Evolutionary conservation across 1,139 yeast species (phyloP), one percentile per base, ranked within the genome.

Genomic region (Debaryomycetaceae sp.): DNA sequence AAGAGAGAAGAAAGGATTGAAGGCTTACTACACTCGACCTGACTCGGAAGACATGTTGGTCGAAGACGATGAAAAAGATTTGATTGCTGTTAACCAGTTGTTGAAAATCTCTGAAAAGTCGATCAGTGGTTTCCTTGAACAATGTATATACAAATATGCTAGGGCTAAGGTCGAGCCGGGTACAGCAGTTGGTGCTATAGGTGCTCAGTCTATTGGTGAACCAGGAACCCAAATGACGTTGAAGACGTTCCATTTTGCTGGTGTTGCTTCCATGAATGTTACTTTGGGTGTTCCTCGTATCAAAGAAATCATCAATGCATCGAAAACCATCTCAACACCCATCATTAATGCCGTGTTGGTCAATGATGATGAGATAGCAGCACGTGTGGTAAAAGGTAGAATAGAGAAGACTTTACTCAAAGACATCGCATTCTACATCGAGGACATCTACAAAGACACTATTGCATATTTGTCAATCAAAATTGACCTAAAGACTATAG

Each of bases 211-310:
- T 29, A 92, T 92, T 70, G 98, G 98, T 68, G 98, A 92, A 59
- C 98, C 98, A 8, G 98, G 98, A 65, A 92, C 98, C 1, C 98
- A 92, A 66, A 92, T 92, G 98, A 92, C 98, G 7, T 76, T 92
- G 66, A 92, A 92, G 67, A 92, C 98, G 57, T 92, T 92, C 87
- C 98, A 92, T 73, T 92, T 92, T 75, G 98, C 98, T 55, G 98
- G 98, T 74, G 98, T 92, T 44, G 98, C 98, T 26, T 87, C 96
- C 36, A 92, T 92, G 98, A 92, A 92, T 70, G 96, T 92, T 51
- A 92, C 98, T 0, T 78, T 92, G 52, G 98, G 98, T 79, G 98
- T 92, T 36, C 98, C 98, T 31, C 96, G 98, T 77, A 92, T 92
- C 59, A 92, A 92, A 67, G 99, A 92, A 73, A 92, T 92, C 60